Conservation (phyloP, 2,329 filamentous ascomycete genomes). For the Xylaria sp. region DNA sequence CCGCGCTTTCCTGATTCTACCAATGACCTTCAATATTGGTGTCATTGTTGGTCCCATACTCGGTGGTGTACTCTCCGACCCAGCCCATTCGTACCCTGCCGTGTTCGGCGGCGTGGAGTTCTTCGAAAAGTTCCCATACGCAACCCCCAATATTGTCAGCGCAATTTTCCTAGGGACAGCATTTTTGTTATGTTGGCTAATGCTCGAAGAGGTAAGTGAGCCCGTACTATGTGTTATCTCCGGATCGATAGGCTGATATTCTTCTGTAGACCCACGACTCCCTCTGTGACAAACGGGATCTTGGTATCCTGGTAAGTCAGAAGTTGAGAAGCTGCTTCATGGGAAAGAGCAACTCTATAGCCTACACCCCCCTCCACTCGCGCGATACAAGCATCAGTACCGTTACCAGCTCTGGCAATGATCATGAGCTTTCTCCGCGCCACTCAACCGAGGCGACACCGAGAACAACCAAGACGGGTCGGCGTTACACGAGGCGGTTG, state of each 20-base stretch:
- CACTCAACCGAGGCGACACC: constrained; percentile 26
- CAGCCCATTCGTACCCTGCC: constrained; percentile 48
- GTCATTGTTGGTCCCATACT: constrained; percentile 64
- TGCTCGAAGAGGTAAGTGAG: constrained; percentile 57
- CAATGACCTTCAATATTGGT: constrained; percentile 76
- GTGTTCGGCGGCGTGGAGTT: constrained; percentile 55
- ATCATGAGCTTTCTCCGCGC: constrained; percentile 41
- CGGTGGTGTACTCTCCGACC: constrained; percentile 53
- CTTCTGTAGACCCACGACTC: constrained; percentile 52
- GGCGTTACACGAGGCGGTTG: constrained; percentile 54
- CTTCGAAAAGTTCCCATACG: constrained; percentile 58
- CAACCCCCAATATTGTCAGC: constrained; percentile 60
- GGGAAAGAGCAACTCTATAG: constrained; percentile 30
- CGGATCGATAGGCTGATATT: constrained; percentile 3
- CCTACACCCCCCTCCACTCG: constrained; percentile 45
- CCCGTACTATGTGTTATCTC: not conserved
- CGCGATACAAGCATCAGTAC: constrained; percentile 37
- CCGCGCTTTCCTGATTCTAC: constrained; percentile 50
- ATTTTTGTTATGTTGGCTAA: constrained; percentile 53
- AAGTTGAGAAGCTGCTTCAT: constrained; percentile 43
- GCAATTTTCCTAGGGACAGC: constrained; percentile 53
- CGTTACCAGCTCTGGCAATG: constrained; percentile 24
- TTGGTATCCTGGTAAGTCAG: constrained; percentile 49
- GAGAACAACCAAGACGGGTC: constrained; percentile 26
- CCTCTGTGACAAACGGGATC: constrained; percentile 48